Conservation (phyloP, 495 filamentous ascomycete species). For the Aspergillus incahuasiensis region DNA sequence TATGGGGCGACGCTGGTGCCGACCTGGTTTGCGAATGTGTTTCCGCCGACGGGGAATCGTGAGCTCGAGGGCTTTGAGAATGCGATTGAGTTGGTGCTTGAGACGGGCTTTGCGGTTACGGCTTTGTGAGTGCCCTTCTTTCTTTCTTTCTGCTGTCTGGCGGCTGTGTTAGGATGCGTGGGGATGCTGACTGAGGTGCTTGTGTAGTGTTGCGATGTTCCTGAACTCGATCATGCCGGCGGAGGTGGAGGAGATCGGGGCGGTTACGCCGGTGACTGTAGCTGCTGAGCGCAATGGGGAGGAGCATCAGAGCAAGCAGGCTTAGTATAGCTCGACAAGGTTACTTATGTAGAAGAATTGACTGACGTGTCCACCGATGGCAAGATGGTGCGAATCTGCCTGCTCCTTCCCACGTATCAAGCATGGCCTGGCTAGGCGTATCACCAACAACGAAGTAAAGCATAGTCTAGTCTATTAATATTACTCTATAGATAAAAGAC, state of each 20-base stretch:
- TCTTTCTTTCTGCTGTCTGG: background rate
- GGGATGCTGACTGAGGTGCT: background rate
- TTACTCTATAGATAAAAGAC: no score
- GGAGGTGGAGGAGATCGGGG: slow-evolving; percentile 9
- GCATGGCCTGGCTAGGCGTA: no score
- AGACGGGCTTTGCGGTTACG: slow-evolving; percentile 62
- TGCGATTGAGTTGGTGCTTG: slow-evolving; percentile 77
- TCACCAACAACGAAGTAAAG: no score
- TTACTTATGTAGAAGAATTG: background rate
- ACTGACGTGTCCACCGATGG: slow-evolving; percentile 4
- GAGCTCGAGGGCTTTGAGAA: slow-evolving; percentile 74
- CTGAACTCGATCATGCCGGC: slow-evolving; percentile 11
- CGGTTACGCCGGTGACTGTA: background rate
- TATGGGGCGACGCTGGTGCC: slow-evolving; percentile 81
- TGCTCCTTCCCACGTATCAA: background rate
- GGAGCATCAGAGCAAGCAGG: background rate
- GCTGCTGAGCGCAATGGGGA: background rate
- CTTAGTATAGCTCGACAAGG: background rate
- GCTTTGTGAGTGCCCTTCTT: slow-evolving; percentile 45
- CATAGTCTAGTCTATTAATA: no score
- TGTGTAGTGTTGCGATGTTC: slow-evolving; percentile 11
- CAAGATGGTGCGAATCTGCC: slow-evolving; percentile 5
- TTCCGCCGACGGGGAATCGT: slow-evolving; percentile 66
- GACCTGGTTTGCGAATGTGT: slow-evolving; percentile 64
- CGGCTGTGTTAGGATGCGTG: no score